A percentile compares a stretch with the other conserved stretches of the same genome.
These are phyloP conservation scores for Fusarium metavorans DNA, from an alignment of 2,329 filamentous ascomycete species.

Conservation along the genomic window DNA sequence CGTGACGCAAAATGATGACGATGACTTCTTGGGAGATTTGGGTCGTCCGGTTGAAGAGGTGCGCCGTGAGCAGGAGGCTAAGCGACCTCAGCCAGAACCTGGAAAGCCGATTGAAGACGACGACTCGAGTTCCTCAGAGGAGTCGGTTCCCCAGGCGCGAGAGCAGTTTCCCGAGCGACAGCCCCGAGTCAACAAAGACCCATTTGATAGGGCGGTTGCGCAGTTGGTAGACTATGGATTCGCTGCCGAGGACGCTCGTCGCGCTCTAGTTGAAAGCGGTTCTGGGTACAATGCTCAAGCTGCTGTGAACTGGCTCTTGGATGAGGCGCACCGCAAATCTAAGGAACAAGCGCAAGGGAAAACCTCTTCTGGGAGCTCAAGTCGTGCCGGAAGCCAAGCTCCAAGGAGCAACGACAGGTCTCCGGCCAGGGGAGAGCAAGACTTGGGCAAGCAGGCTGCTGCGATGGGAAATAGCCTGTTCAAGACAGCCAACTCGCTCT, in stretches of 20 bases:
- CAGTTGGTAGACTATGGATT: constrained; percentile 97
- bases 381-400: constrained; percentile 33
- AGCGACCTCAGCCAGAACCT: constrained; percentile 60
- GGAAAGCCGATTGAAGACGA: constrained; percentile 68
- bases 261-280: constrained; percentile 84
- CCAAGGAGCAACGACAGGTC: constrained; percentile 64
- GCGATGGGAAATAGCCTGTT: constrained; percentile 86
- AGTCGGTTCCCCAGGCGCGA: constrained; percentile 44
- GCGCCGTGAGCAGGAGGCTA: constrained; percentile 58
- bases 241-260: constrained; percentile 82
- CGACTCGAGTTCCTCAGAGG: constrained; percentile 61
- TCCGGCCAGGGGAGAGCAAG: constrained; percentile 70
- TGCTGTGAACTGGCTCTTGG: constrained; percentile 89
- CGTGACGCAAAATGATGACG: constrained; percentile 60
- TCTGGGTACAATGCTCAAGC: constrained; percentile 84
- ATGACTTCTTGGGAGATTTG: constrained; percentile 75
- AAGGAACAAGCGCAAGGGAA: constrained; percentile 75
- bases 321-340: constrained; percentile 88
- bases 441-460: constrained; percentile 83
- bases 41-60: constrained; percentile 75
- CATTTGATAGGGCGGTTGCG: constrained; percentile 82
- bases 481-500: constrained; percentile 94
- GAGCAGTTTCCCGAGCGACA: constrained; percentile 39
- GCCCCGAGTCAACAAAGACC: constrained; percentile 48
- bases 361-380: constrained; percentile 57